Percentiles rank a stretch among this genome's conserved stretches.
Conservation (phyloP, 1,139 yeast genomes). For the Kurtzmaniella quercitrusa region DNA sequence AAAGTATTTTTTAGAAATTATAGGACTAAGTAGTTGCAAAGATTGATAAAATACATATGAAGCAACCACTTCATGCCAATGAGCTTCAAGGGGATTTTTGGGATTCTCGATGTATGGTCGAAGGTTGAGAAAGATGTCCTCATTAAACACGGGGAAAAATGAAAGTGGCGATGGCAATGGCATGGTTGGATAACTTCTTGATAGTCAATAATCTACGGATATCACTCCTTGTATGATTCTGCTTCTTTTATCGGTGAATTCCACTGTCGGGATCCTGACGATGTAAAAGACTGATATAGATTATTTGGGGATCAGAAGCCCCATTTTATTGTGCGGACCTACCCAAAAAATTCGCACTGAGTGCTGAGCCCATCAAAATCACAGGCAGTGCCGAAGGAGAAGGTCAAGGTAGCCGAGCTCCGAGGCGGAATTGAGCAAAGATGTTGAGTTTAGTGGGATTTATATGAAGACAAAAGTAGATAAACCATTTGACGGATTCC, state of each 20-base stretch:
- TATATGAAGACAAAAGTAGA: no score
- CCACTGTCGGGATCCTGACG: no score
- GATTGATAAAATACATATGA: slow-evolving; percentile 36
- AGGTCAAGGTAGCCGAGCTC: neutral
- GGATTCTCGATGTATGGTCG: slow-evolving; percentile 46
- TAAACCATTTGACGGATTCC: no score
- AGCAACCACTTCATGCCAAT: slow-evolving; percentile 51
- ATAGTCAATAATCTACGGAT: no score
- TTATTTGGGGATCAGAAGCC: neutral
- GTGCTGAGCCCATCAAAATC: neutral
- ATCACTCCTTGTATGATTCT: no score
- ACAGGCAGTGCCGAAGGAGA: neutral
- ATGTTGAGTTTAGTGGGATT: no score
- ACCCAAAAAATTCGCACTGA: neutral
- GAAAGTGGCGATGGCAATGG: neutral
- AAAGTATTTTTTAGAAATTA: slow-evolving; percentile 25
- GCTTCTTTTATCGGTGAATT: no score
- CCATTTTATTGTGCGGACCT: neutral
- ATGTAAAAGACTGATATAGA: neutral
- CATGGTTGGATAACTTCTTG: neutral
- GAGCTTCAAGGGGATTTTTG: slow-evolving; percentile 28
- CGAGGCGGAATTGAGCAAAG: no score
- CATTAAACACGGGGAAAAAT: slow-evolving; percentile 22
- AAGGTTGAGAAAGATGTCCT: slow-evolving; percentile 42
- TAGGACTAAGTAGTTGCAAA: slow-evolving; percentile 41